Percentiles rank a stretch among this genome's conserved stretches.
phyloP scores from a whole-genome alignment of 352 stramenopile species.

The Elongisporangium prolatum region DNA sequence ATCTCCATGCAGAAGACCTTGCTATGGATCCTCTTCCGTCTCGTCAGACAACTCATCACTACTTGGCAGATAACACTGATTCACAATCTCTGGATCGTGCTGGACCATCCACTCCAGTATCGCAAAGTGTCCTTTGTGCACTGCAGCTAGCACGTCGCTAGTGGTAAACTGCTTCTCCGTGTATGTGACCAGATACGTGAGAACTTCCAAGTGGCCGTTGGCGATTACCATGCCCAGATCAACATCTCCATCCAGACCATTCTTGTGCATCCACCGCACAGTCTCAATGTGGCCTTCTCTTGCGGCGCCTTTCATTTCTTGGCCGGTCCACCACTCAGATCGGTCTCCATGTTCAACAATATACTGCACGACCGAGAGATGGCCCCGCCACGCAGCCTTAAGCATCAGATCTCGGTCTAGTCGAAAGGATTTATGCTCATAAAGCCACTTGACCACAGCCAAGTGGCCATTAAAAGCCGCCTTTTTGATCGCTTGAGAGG shows the following conservation, averaged over 20 bases:
- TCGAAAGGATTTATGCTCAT: conserved; percentile 10
- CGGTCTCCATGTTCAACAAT: conserved; percentile 1
- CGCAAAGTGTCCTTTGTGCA: conserved; percentile 2
- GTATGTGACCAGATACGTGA: conserved; percentile 15
- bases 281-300: conserved; percentile 1
- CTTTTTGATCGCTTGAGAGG: conserved; percentile 21
- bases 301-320: conserved; percentile 2
- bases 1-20: not conserved
- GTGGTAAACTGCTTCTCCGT: conserved; percentile 1
- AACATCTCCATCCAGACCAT: conserved; percentile 2
- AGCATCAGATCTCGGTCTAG: conserved; percentile 6
- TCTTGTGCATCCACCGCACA: conserved; percentile 13
- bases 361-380: conserved; percentile 5
- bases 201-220: conserved; percentile 16
- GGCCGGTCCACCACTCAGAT: not conserved
- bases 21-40: not conserved
- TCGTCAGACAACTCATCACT: not conserved
- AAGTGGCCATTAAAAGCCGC: conserved; percentile 21
- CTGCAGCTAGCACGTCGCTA: conserved; percentile 4
- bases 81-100: not conserved
- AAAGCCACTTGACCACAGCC: conserved; percentile 19
- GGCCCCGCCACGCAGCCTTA: not conserved
- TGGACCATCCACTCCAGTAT: not conserved
- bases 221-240: conserved; percentile 9
- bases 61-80: not conserved